Conservation (phyloP, 1,284 basidiomycete species). For the Ustilago trichophora region DNA sequence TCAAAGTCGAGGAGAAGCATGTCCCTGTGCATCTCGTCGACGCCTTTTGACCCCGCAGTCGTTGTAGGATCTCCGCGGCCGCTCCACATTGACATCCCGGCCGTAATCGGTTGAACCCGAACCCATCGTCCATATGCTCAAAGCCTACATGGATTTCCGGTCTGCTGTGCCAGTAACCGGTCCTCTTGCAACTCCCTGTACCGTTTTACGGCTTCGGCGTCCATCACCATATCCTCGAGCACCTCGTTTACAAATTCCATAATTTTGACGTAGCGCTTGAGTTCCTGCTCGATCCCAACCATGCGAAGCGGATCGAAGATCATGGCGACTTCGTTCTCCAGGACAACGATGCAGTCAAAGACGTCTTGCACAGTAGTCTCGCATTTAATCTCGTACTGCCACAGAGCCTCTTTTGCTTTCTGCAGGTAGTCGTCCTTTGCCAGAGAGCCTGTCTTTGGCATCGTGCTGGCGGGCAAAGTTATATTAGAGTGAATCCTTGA, state of each 20-base stretch:
- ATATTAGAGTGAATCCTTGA: no score
- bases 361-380: slow-evolving; percentile 17
- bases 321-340: slow-evolving; percentile 1
- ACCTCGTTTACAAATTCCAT: slow-evolving; percentile 21
- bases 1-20: background rate
- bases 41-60: background rate
- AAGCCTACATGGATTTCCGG: slow-evolving; percentile 4
- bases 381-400: slow-evolving; percentile 13
- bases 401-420: slow-evolving; percentile 11
- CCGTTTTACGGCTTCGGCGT: slow-evolving; percentile 6
- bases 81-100: background rate
- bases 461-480: no score
- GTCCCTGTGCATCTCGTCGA: slow-evolving; percentile 2
- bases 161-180: slow-evolving; percentile 3
- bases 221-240: slow-evolving; percentile 14
- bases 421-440: background rate
- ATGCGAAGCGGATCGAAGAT: slow-evolving; percentile 7
- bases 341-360: slow-evolving; percentile 13
- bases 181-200: slow-evolving; percentile 7
- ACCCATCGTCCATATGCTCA: no score
- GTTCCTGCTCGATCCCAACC: slow-evolving; percentile 2
- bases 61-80: background rate
- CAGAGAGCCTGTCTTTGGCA: no score
- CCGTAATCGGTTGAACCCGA: no score
- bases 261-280: slow-evolving; percentile 12